A percentile compares a stretch with the other conserved stretches of the same genome.
phyloP scores from a whole-genome alignment of 129 eudicot genomes.

The Gnaphalium uliginosum region DNA sequence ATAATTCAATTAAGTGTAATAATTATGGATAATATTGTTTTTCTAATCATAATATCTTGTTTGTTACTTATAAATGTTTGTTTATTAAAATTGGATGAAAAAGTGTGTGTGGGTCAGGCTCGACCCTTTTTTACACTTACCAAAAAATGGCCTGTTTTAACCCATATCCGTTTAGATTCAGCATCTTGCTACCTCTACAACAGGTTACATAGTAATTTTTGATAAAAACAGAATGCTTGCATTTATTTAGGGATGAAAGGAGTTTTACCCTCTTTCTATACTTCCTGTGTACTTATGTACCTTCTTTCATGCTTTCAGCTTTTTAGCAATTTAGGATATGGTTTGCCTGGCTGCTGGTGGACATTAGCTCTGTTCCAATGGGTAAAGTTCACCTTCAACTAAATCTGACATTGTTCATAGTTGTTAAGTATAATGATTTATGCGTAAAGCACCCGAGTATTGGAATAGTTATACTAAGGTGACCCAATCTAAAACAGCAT shows the following conservation, averaged over 20 bases:
- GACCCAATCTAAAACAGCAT: background rate
- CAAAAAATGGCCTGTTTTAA: no score
- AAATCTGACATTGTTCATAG: background rate
- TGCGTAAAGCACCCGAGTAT: background rate
- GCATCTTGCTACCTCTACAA: no score
- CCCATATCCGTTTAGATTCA: no score
- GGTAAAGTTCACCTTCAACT: slow-evolving; percentile 42
- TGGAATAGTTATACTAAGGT: background rate
- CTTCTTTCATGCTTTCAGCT: slow-evolving; percentile 41
- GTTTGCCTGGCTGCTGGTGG: slow-evolving; percentile 91
- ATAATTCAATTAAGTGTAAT: background rate
- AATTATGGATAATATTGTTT: background rate
- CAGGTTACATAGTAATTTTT: background rate
- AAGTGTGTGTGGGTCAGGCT: no score
- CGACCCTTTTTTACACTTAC: no score
- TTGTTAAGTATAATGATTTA: background rate
- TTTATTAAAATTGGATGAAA: background rate
- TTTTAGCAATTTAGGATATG: slow-evolving; percentile 61
- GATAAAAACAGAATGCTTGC: background rate
- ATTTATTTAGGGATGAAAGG: background rate
- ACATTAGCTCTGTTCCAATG: slow-evolving; percentile 87
- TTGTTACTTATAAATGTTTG: background rate
- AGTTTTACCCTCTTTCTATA: background rate
- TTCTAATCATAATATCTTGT: background rate
- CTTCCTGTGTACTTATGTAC: background rate